These are phyloP conservation scores for Globisporangium emineosum DNA, from an alignment of 352 stramenopile species.

Conservation along the genomic window DNA sequence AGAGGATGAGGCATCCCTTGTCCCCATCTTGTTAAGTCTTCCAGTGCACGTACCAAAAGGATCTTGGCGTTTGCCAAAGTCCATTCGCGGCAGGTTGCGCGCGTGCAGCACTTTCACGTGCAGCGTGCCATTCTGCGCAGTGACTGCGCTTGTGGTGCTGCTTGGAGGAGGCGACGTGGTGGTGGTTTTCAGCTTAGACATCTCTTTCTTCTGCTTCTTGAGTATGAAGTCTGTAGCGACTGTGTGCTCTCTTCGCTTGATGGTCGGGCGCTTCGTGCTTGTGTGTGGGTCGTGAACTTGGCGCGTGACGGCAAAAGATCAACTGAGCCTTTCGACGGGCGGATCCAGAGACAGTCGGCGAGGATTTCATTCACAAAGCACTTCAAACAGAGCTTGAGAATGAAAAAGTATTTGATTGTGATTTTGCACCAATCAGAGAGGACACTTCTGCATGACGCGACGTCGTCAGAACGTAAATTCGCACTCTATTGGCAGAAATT, in stretches of 20 bases:
- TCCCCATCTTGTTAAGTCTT: background rate
- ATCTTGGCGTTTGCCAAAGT: conserved; percentile 81
- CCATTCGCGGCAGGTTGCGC: conserved; percentile 62
- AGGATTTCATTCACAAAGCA: no score
- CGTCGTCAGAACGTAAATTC: conserved; percentile 5
- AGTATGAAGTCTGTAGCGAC: background rate
- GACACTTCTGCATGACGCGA: background rate
- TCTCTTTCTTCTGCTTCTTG: conserved; percentile 6
- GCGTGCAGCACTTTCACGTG: conserved; percentile 70
- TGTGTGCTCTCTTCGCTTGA: background rate
- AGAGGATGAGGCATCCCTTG: background rate
- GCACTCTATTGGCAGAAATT: conserved; percentile 14
- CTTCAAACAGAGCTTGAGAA: conserved; percentile 7
- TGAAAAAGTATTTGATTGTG: conserved; percentile 6
- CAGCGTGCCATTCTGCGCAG: conserved; percentile 53
- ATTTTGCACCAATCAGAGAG: conserved; percentile 1
- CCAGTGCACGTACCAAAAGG: conserved; percentile 50
- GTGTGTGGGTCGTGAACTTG: background rate
- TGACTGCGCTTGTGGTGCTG: background rate
- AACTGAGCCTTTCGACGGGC: conserved; percentile 3
- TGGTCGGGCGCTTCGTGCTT: background rate
- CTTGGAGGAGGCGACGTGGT: conserved; percentile 2
- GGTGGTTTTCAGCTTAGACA: conserved; percentile 8
- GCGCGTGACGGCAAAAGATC: conserved; percentile 16
- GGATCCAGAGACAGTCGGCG: conserved; percentile 16